phyloP scores from a whole-genome alignment of 257 asterid species.

The Solanum dulcamara region DNA sequence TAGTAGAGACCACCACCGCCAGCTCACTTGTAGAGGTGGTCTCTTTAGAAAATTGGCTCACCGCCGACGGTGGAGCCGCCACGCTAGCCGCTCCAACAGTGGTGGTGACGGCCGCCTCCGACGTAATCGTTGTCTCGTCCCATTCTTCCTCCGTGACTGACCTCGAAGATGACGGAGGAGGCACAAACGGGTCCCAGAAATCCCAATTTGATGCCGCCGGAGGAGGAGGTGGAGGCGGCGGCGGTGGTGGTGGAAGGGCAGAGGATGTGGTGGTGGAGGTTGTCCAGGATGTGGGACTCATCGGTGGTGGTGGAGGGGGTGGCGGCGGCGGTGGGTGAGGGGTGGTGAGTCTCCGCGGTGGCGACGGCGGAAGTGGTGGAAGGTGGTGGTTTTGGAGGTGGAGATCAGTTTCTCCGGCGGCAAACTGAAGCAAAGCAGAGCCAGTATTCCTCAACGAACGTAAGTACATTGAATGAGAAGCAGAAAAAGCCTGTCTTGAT shows the following conservation, averaged over 20 bases:
- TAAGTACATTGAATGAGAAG: constrained; percentile 72
- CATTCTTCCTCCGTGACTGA: constrained; percentile 68
- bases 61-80: constrained; percentile 56
- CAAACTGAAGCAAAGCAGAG: constrained; percentile 74
- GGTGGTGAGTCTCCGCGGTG: constrained; percentile 12
- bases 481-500: constrained; percentile 75
- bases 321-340: constrained; percentile 34
- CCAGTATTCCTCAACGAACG: constrained; percentile 77
- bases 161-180: constrained; percentile 50
- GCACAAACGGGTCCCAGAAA: constrained; percentile 95
- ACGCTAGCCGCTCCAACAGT: constrained; percentile 38
- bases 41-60: constrained; percentile 28
- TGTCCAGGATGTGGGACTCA: constrained; percentile 60
- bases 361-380: constrained; percentile 12
- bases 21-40: constrained; percentile 51
- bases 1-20: constrained; percentile 75
- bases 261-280: constrained; percentile 46
- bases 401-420: constrained; percentile 65
- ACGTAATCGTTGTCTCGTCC: constrained; percentile 47
- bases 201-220: constrained; percentile 64
- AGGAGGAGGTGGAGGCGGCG: constrained; percentile 56
- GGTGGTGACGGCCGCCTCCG: constrained; percentile 49
- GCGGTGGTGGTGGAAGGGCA: constrained; percentile 54
- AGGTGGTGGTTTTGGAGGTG: constrained; percentile 35
- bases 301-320: constrained; percentile 32